These are phyloP conservation scores for Hypomontagnella monticulosa DNA, from an alignment of 495 filamentous ascomycete species.

Conservation along the genomic window DNA sequence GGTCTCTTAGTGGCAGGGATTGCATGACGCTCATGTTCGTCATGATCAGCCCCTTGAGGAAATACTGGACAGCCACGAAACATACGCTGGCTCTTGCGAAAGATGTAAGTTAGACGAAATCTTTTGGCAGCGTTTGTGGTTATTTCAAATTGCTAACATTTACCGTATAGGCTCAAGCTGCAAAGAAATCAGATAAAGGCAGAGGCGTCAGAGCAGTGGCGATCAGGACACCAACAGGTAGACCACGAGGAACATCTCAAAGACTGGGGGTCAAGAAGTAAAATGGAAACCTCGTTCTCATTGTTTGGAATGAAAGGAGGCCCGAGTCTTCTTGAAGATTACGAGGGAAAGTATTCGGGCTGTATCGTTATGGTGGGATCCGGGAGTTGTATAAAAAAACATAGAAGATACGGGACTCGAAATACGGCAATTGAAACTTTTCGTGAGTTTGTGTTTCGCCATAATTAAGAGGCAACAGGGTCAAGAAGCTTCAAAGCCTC, in stretches of 20 bases:
- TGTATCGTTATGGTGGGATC: too few species aligned
- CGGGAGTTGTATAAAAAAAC: too few species aligned
- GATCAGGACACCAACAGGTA: neutral
- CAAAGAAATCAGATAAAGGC: neutral
- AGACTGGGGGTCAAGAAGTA: neutral
- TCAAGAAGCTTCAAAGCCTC: too few species aligned
- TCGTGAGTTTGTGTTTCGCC: too few species aligned
- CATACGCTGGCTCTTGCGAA: slow-evolving; percentile 93
- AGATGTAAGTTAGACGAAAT: slow-evolving; percentile 63
- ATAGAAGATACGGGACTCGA: too few species aligned
- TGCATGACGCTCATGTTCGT: slow-evolving; percentile 98
- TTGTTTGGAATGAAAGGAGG: neutral
- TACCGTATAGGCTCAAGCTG: slow-evolving; percentile 14
- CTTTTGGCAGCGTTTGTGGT: neutral
- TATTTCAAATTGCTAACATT: slow-evolving; percentile 3
- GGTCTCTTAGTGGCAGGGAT: slow-evolving; percentile 83
- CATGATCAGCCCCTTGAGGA: slow-evolving; percentile 90
- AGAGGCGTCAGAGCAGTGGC: neutral
- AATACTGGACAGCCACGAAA: slow-evolving; percentile 86
- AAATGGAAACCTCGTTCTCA: neutral
- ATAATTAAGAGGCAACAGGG: too few species aligned
- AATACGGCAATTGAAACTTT: too few species aligned
- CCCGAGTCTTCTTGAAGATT: neutral
- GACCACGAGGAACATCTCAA: neutral
- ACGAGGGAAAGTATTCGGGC: too few species aligned